Percentiles rank a stretch among this genome's conserved stretches.
Evolutionary conservation across 2,329 filamentous ascomycete species (phyloP).

Genomic region (Aspergillus ibericus): DNA sequence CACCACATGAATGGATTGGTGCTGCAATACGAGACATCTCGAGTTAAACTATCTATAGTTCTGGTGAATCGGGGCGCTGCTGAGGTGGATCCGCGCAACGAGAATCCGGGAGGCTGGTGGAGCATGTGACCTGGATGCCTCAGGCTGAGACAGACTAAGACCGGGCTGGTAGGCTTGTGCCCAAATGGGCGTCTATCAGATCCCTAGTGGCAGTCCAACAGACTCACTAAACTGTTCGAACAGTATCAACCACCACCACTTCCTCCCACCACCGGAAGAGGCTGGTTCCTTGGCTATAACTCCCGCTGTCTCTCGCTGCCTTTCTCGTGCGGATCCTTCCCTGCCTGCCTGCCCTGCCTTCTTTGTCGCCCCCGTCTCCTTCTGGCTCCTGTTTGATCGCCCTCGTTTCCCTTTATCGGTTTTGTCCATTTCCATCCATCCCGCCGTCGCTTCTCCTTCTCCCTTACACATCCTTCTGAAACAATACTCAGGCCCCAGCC

Average conservation of each 20-base stretch:
- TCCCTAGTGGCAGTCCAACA: not conserved
- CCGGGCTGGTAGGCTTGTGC: not conserved
- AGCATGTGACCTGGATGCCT: constrained; percentile 15
- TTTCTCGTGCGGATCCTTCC: not conserved
- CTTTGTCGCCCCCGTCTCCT: not conserved
- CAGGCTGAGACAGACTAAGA: constrained; percentile 3
- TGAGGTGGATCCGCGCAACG: not conserved
- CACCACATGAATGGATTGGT: not conserved
- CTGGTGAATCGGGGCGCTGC: not conserved
- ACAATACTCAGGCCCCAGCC: constrained; percentile 16
- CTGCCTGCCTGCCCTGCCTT: not conserved
- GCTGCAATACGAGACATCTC: not conserved
- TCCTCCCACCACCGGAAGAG: not conserved
- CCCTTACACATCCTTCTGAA: constrained; percentile 15
- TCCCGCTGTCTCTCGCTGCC: not conserved
- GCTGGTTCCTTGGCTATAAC: constrained; percentile 3
- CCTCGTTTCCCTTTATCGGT: not conserved
- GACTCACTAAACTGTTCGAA: not conserved
- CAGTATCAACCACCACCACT: not conserved
- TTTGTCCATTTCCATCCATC: not conserved
- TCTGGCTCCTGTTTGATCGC: constrained; percentile 2
- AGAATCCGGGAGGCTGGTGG: constrained; percentile 16
- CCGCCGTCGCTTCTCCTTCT: constrained; percentile 8
- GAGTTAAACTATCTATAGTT: not conserved
- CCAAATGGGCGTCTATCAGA: not conserved